phyloP scores from a whole-genome alignment of 805 yeast species.

The Martiniozyma abietophila region DNA sequence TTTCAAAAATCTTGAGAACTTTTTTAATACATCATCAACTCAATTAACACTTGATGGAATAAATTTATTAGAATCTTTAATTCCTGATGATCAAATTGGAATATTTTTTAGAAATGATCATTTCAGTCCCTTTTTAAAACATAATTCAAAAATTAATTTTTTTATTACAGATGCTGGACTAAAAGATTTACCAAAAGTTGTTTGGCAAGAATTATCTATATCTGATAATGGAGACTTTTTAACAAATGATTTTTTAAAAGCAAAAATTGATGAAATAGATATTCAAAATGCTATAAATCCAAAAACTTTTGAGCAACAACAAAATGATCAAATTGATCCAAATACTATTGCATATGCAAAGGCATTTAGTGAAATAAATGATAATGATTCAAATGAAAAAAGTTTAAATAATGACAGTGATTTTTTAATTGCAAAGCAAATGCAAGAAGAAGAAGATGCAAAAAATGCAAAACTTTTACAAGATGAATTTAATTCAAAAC shows the following conservation, averaged over 20 bases:
- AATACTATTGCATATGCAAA: too few relatives aligned
- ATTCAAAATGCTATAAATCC: neutral
- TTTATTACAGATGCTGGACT: conserved; percentile 70
- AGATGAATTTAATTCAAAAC: conserved; percentile 11
- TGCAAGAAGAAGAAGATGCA: conserved; percentile 28
- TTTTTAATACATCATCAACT: conserved; percentile 55
- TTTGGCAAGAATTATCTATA: conserved; percentile 79
- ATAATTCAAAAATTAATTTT: conserved; percentile 38
- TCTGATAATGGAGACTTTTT: conserved; percentile 53
- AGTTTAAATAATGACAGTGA: conserved; percentile 19
- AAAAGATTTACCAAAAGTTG: conserved; percentile 35
- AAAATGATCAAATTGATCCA: neutral
- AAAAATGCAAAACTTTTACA: conserved; percentile 22
- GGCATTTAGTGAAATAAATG: neutral
- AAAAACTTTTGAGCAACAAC: too few relatives aligned
- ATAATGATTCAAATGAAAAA: conserved; percentile 14
- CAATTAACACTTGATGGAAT: conserved; percentile 72
- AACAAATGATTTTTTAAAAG: conserved; percentile 23
- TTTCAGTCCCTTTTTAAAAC: conserved; percentile 52
- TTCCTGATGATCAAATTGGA: conserved; percentile 42
- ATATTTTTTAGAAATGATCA: conserved; percentile 88
- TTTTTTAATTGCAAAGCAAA: conserved; percentile 20
- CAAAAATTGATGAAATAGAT: neutral
- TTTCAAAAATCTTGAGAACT: conserved; percentile 18
- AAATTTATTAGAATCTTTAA: conserved; percentile 27